Base-by-base conservation (phyloP, 352 stramenopile genomes). In the Globisporangium sylvaticum region DNA sequence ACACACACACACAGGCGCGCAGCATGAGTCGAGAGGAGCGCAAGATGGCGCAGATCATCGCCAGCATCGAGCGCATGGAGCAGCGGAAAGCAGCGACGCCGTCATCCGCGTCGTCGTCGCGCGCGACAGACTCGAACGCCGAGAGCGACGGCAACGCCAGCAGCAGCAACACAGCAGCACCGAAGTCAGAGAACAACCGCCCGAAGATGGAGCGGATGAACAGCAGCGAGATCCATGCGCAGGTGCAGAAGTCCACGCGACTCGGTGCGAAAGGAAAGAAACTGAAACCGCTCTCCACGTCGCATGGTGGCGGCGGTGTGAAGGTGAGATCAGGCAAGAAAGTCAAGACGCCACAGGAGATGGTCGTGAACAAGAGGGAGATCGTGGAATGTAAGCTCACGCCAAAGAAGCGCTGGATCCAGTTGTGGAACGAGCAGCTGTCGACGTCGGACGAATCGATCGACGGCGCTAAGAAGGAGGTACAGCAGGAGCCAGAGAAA, bases 21-120 rank as follows among this genome's bases (percentile, higher is more conserved):
- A 78, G 65, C 22, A 91, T 91, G 83, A 89, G 81, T 65, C 80
- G 83, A 29, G 83, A 91, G 66, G 83, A 89, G 68, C 83, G 83
- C 50, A 91, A 91, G 72, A 91, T 89, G 83, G 81, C 80, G 69
- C 83, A 91, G 71, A 91, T 91, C 64, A 88, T 89, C 69, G 83
- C 83, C 52, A 88, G 77, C 57, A 91, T 91, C 69, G 83, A 91
- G 77, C 82, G 82, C 69, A 89, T 89, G 81, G 81, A 89, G 71
- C 81, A 88, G 78, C 77, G 80, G 64, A 71, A 72, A 69, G 71
- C 58, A 69, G 61, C 42, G 66, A 66, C 22, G 57, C 66, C 61
- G 62, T 80, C 58, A 62, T 58, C 37, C 22, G 73, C 15, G 71
- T 58, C 22, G 32, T 65, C 61, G 37, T 73, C 53, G 66, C 63